Evolutionary conservation across 257 asterid genomes (phyloP).

Genomic region (Plantago major): DNA sequence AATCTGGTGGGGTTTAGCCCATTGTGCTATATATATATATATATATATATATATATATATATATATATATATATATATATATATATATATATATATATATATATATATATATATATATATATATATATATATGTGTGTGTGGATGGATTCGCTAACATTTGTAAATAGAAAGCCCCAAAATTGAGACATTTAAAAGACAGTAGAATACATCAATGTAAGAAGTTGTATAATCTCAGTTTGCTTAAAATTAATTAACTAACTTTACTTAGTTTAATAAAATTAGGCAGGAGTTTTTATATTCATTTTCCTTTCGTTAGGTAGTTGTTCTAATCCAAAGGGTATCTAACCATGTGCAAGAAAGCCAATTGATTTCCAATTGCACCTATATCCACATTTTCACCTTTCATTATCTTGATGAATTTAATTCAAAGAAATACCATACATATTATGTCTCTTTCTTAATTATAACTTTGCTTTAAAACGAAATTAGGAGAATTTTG

Average conservation of each 20-base stretch:
- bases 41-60: no score
- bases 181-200: no score
- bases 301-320: constrained; percentile 18
- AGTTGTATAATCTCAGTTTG: no score
- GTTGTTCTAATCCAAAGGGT: constrained; percentile 32
- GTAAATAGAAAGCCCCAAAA: no score
- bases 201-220: no score
- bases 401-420: neutral
- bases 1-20: no score
- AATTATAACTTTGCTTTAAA: constrained; percentile 5
- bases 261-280: constrained; percentile 6
- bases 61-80: no score
- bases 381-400: constrained; percentile 6
- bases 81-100: no score
- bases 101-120: no score
- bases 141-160: no score
- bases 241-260: constrained; percentile 7
- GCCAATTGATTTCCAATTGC: neutral
- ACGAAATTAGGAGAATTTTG: constrained; percentile 10
- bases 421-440: constrained; percentile 4
- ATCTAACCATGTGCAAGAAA: constrained; percentile 40
- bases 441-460: neutral
- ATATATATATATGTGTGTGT: no score
- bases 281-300: constrained; percentile 12
- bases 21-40: no score